A percentile compares a stretch with the other conserved stretches of the same genome.
Conservation (phyloP, 805 yeast genomes). For the Lachancea quebecensis region DNA sequence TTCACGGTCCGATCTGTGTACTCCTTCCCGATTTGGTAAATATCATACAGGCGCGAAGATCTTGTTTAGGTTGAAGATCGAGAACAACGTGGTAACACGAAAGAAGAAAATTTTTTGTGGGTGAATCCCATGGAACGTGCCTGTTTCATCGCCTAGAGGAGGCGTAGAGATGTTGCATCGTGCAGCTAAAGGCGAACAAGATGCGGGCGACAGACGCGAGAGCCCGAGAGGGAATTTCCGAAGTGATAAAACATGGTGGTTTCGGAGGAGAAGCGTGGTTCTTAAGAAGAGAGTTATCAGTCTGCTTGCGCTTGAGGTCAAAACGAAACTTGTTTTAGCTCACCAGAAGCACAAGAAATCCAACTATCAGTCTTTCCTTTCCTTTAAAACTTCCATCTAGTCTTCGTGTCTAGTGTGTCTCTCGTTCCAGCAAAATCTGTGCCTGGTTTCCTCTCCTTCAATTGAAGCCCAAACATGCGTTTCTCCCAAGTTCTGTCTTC, state of each 20-base stretch:
- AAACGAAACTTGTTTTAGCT: not conserved
- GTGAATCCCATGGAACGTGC: not conserved
- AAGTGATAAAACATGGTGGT: not conserved
- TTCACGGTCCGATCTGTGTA: not conserved
- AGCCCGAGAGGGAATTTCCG: not conserved
- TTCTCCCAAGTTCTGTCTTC: conserved; percentile 41
- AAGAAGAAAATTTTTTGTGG: not conserved
- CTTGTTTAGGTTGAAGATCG: not conserved
- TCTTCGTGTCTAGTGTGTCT: conserved; percentile 17
- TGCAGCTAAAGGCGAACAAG: not conserved
- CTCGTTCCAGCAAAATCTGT: conserved; percentile 6
- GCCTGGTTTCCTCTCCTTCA: conserved; percentile 8
- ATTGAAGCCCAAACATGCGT: conserved; percentile 33
- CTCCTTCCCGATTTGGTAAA: not conserved
- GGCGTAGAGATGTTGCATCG: not conserved
- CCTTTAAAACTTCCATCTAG: conserved; percentile 1
- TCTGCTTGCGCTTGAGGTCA: not conserved
- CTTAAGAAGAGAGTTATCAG: not conserved
- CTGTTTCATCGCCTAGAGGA: not conserved
- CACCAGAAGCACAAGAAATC: conserved; percentile 3
- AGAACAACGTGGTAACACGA: not conserved
- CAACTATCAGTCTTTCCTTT: conserved; percentile 13
- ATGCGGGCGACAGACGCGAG: not conserved
- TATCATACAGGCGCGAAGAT: not conserved
- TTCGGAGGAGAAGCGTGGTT: not conserved